Conservation (phyloP, 768 basidiomycete species). For the Gloeopeniophorella convolvens region DNA sequence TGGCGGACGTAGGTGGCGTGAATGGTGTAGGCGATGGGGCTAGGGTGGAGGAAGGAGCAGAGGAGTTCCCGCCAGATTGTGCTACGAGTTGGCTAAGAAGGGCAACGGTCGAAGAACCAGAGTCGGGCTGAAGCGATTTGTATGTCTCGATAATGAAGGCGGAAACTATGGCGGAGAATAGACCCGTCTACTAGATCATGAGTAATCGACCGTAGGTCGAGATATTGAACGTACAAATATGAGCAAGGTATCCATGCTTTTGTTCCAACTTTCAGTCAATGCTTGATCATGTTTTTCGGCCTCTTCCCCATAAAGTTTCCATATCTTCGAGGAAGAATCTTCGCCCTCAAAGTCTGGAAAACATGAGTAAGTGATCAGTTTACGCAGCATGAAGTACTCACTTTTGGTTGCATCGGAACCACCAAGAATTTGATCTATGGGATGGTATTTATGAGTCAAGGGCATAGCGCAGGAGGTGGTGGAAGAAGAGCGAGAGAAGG, state of each 20-base stretch:
- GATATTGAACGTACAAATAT: slow-evolving; percentile 20
- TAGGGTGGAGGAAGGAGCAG: not conserved
- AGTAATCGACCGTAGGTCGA: too few relatives aligned
- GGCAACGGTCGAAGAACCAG: not conserved
- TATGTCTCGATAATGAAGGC: slow-evolving; percentile 21
- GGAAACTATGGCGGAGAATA: slow-evolving; percentile 17
- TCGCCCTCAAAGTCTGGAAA: too few relatives aligned
- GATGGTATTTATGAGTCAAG: too few relatives aligned
- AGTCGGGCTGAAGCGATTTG: slow-evolving; percentile 13
- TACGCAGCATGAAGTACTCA: too few relatives aligned
- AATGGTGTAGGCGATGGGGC: too few relatives aligned
- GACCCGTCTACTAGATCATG: slow-evolving; percentile 3
- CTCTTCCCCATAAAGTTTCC: slow-evolving; percentile 9
- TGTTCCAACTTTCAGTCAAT: slow-evolving; percentile 13
- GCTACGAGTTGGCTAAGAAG: slow-evolving; percentile 4
- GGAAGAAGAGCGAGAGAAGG: too few relatives aligned
- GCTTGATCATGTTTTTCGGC: slow-evolving; percentile 12
- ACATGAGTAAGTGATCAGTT: too few relatives aligned
- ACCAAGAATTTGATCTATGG: too few relatives aligned
- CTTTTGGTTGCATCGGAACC: too few relatives aligned
- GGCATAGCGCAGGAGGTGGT: too few relatives aligned
- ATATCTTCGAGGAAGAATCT: slow-evolving; percentile 5
- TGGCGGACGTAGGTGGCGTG: not conserved
- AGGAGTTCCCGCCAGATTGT: not conserved
- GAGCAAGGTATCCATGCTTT: slow-evolving; percentile 15